Conservation (phyloP, 352 stramenopile species). For the Saprolegnia parasitica region DNA sequence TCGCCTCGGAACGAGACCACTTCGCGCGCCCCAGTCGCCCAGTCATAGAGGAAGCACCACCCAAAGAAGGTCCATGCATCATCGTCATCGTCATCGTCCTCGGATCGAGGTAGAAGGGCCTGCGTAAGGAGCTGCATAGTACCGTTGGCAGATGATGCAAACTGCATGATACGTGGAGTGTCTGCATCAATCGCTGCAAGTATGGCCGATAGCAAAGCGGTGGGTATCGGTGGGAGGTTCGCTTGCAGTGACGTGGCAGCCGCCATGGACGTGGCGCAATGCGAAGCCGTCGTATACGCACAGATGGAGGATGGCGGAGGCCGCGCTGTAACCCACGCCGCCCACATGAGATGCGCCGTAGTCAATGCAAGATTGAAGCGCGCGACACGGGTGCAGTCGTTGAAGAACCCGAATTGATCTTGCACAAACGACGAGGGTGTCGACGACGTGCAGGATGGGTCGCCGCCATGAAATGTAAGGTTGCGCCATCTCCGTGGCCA, state of each 20-base stretch:
- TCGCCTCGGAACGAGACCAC: slow-evolving; percentile 24
- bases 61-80: not conserved
- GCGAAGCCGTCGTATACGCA: no score
- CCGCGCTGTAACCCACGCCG: no score
- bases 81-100: not conserved
- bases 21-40: slow-evolving; percentile 1
- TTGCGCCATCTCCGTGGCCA: no score
- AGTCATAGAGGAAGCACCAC: slow-evolving; percentile 12
- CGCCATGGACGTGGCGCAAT: no score
- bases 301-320: no score
- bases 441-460: not conserved
- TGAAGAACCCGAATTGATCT: not conserved
- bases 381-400: not conserved
- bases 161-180: not conserved
- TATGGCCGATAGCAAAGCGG: not conserved
- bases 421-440: not conserved
- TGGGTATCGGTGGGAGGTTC: not conserved
- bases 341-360: not conserved
- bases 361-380: not conserved
- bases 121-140: not conserved
- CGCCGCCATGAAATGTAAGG: slow-evolving; percentile 4
- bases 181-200: not conserved
- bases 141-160: not conserved
- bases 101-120: slow-evolving; percentile 2
- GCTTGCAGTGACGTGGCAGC: no score